Base-by-base conservation (phyloP, 2,329 filamentous ascomycete genomes). In the Apiospora kogelbergensis region DNA sequence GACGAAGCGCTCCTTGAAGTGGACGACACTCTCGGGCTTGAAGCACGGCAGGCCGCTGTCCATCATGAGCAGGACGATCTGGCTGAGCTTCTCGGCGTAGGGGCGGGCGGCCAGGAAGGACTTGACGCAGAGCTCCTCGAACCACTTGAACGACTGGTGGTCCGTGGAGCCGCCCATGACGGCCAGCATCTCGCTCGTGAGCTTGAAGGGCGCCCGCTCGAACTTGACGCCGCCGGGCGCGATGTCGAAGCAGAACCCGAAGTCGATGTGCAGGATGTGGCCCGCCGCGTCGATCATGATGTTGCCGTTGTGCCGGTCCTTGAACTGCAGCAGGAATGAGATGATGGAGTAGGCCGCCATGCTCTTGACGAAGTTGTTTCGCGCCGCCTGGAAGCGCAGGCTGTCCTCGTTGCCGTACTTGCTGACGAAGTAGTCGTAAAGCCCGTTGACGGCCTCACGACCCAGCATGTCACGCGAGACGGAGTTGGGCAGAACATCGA, bases 301-400 rank as follows among this genome's bases (percentile, higher is more conserved):
- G 84, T 99, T 99, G 71, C 96, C 96, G 80, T 99, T 99, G 83
- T 99, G 96, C 3, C 96, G 91, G 79, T 99, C 96, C 81, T 99
- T 99, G 90, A 99, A 98, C 77, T 99, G 97, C 45, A 99, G 84
- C 17, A 99, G 85, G 83, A 97, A 99, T 0, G 94, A 97, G 73
- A 99, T 98, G 76, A 99, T 91, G 22, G 93, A 97, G 84, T 99
- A 99, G 15, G 96, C 97, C 0, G 97, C 96, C 96, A 99, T 98
- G 78, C 92, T 96, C 84, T 99, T 99, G 81, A 99, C 95, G 78
- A 99, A 99, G 81, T 98, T 98, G 82, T 89, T 95, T 71, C 96
- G 91, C 13, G 96, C 96, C 80, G 95, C 92, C 81, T 99, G 97
- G 86, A 98, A 99, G 46, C 91, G 90, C 65, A 97, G 91, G 1